A percentile compares a stretch with the other conserved stretches of the same genome.
Evolutionary conservation across 495 filamentous ascomycete genomes (phyloP).

Genomic region (Platismatia glauca): DNA sequence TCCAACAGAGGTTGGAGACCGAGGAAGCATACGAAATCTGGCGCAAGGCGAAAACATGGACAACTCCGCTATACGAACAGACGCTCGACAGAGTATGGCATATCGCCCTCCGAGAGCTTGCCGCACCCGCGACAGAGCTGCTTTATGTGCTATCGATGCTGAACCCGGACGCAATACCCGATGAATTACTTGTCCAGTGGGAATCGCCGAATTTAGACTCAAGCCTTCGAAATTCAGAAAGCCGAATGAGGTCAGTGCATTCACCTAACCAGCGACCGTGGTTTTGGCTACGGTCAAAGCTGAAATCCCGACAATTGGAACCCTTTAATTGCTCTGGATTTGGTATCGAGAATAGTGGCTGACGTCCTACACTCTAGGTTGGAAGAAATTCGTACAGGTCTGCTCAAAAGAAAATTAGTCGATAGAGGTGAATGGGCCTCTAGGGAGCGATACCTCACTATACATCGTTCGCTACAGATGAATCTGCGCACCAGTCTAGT

Average conservation of each 20-base stretch:
- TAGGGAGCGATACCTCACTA: not conserved
- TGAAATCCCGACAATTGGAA: not conserved
- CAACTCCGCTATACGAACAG: not conserved
- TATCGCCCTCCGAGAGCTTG: not conserved
- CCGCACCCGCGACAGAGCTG: not conserved
- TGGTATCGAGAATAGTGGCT: not conserved
- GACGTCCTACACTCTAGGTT: not conserved
- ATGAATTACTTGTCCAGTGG: not conserved
- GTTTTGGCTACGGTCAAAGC: not conserved
- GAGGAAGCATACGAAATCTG: not conserved
- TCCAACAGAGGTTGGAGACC: not conserved
- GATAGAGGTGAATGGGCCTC: not conserved
- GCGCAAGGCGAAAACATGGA: not conserved
- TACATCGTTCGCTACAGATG: conserved; percentile 1
- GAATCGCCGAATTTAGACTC: not conserved
- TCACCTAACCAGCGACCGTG: not conserved
- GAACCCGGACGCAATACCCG: not conserved
- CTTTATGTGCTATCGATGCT: not conserved
- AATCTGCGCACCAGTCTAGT: not conserved
- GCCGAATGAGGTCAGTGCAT: not conserved
- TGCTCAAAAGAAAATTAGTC: not conserved
- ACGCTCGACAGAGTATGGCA: not conserved
- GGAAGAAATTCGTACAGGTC: not conserved
- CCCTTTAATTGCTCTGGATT: not conserved
- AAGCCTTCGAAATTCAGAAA: not conserved